Evolutionary conservation across 805 yeast species (phyloP), one percentile per base, ranked within the genome.

Genomic region (Candida caryicola): DNA sequence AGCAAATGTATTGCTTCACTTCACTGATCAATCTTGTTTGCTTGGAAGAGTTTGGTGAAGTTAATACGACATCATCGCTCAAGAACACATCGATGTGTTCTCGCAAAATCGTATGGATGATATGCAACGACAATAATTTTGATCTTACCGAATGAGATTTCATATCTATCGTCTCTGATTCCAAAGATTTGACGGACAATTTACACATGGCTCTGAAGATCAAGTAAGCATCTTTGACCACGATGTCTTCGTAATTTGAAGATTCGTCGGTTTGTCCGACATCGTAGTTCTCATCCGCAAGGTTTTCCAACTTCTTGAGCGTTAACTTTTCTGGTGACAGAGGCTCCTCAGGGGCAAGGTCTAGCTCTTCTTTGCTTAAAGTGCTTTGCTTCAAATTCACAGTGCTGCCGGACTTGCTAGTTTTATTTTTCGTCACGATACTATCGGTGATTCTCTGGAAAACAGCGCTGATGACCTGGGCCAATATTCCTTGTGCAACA

Each of bases 121-220:
- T 77, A 55, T 90, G 95, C 49, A 93, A 71, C 1, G 98, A 86
- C 23, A 95, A 70, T 43, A 93, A 67, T 59, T 93, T 93, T 1
- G 97, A 88, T 53, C 99, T 79, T 47, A 93, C 88, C 2, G 91
- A 84, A 55, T 91, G 96, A 2, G 96, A 84, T 59, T 91, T 77
- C 88, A 83, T 82, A 59, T 85, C 95, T 44, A 88, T 64, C 23
- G 80, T 76, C 26, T 82, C 85, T 29, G 80, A 73, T 43, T 90
- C 97, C 41, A 91, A 66, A 18, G 82, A 74, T 60, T 93, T 93
- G 33, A 86, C 85, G 2, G 97, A 85, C 13, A 93, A 74, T 55
- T 88, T 89, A 59, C 96, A 86, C 93, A 93, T 85, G 1, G 97
- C 91, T 57, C 99, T 77, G 62, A 93, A 89, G 3, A 93, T 77